These are phyloP conservation scores for Ricinus communis DNA, from an alignment of 345 rosid species.

Conservation along the genomic window DNA sequence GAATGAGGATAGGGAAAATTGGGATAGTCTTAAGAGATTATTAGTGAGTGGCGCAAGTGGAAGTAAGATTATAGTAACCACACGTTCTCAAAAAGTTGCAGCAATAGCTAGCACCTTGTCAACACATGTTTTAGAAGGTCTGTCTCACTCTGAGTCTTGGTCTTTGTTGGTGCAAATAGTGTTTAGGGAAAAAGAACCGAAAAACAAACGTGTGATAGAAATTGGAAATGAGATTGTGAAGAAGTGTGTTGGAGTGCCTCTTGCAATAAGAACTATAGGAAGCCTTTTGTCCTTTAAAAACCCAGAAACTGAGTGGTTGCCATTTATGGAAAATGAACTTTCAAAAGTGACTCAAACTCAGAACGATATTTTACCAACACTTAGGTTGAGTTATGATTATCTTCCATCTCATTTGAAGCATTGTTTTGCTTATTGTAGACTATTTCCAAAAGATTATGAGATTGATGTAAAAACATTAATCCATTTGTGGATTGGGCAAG, in stretches of 20 bases:
- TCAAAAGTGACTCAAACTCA: background rate
- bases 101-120: background rate
- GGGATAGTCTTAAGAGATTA: background rate
- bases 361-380: slow-evolving; percentile 4
- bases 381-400: slow-evolving; percentile 27
- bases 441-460: slow-evolving; percentile 23
- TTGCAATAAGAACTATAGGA: slow-evolving; percentile 18
- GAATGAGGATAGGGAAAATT: slow-evolving; percentile 13
- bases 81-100: slow-evolving; percentile 22
- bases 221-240: slow-evolving; percentile 13
- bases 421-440: slow-evolving; percentile 32
- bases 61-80: slow-evolving; percentile 23
- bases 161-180: slow-evolving; percentile 4
- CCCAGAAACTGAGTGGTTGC: slow-evolving; percentile 17
- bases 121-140: background rate
- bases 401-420: slow-evolving; percentile 29
- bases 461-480: slow-evolving; percentile 4
- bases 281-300: slow-evolving; percentile 10
- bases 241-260: slow-evolving; percentile 18
- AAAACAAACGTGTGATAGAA: too few species aligned
- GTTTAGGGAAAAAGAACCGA: too few species aligned
- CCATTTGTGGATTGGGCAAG: slow-evolving; percentile 29
- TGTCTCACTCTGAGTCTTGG: background rate
- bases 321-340: background rate
- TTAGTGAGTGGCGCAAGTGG: slow-evolving; percentile 17